Base-by-base conservation (phyloP, 805 yeast species). In the Candida gorgasii region DNA sequence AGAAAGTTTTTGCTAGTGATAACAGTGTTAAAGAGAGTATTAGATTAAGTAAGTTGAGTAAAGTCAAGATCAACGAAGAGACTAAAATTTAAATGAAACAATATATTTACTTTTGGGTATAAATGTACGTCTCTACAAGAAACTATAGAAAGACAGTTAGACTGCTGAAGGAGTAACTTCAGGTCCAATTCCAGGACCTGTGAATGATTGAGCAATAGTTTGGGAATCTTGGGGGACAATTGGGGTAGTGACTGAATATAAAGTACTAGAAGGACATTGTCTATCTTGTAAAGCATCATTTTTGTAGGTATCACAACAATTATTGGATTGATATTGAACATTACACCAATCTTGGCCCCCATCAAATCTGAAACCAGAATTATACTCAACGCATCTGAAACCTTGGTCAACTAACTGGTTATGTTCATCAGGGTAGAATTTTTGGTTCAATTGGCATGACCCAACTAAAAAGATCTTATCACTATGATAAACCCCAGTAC, bases 1-100 rank as follows among this genome's bases (percentile, higher is more conserved):
- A 84, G 44, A 53, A 42, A 26, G 36, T 48, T 13, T 50, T 48
- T 30, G 54, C 52, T 23, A 47, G 35, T 20, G 20, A 7, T 7
- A 30, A 42, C 26, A 46, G 46, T 39, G 45, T 45, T 22, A 49
- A 47, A 29, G 53, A 40, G 28, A 40, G 43, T 40, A 33, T 40
- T 2, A 26, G 37, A 13, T 20, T 37, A 18, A 17, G 26, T 20
- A 37, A 37, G 12, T 16, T 29, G 20, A 30, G 35, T 37, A 40
- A 33, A 16, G 9, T 17, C 16, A 24, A 23, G 9, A 36, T 38
- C 11, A 13, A 23, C 7, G 40, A 33, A 11, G 27, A 28, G 18
- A 12, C 24, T 22, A n/a, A n/a, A n/a, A n/a, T n/a, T n/a, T n/a
- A n/a, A n/a, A n/a, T 24, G n/a, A 24, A 24, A 7, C 28, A 24